Percentiles rank a stretch among this genome's conserved stretches.
phyloP scores from a whole-genome alignment of 768 basidiomycete species.

The Podaxis pistillaris region DNA sequence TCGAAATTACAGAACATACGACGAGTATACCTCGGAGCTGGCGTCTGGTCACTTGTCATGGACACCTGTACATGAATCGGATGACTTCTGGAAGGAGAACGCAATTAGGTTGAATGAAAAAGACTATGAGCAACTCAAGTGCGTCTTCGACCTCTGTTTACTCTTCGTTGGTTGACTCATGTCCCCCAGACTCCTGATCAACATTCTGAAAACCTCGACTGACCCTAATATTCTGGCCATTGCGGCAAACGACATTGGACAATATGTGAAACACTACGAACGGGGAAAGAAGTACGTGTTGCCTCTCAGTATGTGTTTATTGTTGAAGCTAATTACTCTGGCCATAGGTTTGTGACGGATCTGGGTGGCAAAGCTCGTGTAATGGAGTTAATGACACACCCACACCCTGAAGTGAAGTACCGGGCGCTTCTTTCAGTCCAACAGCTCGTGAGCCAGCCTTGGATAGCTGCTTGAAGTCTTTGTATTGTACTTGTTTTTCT shows the following conservation, averaged over 20 bases:
- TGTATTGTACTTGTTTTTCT: neutral
- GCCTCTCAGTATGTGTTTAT: neutral
- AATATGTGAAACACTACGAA: slow-evolving; percentile 91
- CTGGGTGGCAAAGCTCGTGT: slow-evolving; percentile 83
- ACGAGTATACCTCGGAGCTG: slow-evolving; percentile 92
- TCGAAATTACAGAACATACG: slow-evolving; percentile 70
- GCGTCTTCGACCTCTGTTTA: slow-evolving; percentile 16
- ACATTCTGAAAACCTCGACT: slow-evolving; percentile 62
- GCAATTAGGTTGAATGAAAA: slow-evolving; percentile 82
- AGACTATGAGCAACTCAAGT: slow-evolving; percentile 86
- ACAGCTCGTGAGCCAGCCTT: slow-evolving; percentile 87
- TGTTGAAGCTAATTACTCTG: neutral
- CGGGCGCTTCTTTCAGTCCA: slow-evolving; percentile 89
- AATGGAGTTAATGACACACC: slow-evolving; percentile 92
- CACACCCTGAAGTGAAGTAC: slow-evolving; percentile 88
- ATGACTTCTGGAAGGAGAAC: slow-evolving; percentile 98
- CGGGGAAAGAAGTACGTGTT: slow-evolving; percentile 82
- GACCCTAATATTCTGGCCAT: slow-evolving; percentile 86
- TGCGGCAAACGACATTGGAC: slow-evolving; percentile 89
- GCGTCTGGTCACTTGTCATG: slow-evolving; percentile 89
- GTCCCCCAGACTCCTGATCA: slow-evolving; percentile 62
- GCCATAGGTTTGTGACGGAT: slow-evolving; percentile 69
- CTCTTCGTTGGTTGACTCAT: neutral
- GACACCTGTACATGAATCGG: slow-evolving; percentile 95
- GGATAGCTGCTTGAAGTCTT: slow-evolving; percentile 50